Evolutionary conservation across 148 eudicot species (phyloP).

Genomic region (Dysphania ambrosioides): DNA sequence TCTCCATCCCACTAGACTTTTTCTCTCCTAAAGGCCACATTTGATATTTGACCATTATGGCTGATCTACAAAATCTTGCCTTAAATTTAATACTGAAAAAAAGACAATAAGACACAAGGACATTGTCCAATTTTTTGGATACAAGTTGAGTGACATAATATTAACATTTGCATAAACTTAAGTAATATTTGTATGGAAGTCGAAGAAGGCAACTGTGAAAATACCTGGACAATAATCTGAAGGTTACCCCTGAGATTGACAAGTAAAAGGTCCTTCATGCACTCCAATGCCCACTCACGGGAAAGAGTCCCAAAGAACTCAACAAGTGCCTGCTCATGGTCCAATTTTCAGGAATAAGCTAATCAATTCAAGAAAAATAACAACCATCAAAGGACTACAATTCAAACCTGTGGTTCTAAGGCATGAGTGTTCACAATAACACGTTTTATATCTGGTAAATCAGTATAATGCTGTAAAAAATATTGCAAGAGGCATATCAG

Average conservation of each 20-base stretch:
- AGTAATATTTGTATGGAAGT: neutral
- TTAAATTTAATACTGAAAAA: too few relatives aligned
- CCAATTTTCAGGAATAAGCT: conserved; percentile 5
- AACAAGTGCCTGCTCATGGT: conserved; percentile 64
- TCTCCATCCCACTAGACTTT: neutral
- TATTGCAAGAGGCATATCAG: conserved; percentile 5
- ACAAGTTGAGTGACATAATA: too few relatives aligned
- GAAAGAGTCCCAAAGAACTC: conserved; percentile 91
- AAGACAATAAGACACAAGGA: too few relatives aligned
- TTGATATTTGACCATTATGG: neutral
- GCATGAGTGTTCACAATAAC: conserved; percentile 92
- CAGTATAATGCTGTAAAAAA: conserved; percentile 62
- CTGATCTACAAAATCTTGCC: too few relatives aligned
- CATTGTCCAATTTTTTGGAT: too few relatives aligned
- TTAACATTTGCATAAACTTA: too few relatives aligned
- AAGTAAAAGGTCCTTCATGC: conserved; percentile 84
- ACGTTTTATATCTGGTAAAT: conserved; percentile 78
- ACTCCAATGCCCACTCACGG: conserved; percentile 79
- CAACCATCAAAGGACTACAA: neutral
- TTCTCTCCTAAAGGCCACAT: neutral
- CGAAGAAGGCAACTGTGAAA: neutral
- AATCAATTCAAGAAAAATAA: neutral
- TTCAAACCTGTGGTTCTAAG: conserved; percentile 76
- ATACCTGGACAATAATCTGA: conserved; percentile 91
- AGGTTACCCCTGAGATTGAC: conserved; percentile 85